These are phyloP conservation scores for Sarocladiaceae sp. DNA, from an alignment of 2,329 filamentous ascomycete genomes.

Conservation along the genomic window DNA sequence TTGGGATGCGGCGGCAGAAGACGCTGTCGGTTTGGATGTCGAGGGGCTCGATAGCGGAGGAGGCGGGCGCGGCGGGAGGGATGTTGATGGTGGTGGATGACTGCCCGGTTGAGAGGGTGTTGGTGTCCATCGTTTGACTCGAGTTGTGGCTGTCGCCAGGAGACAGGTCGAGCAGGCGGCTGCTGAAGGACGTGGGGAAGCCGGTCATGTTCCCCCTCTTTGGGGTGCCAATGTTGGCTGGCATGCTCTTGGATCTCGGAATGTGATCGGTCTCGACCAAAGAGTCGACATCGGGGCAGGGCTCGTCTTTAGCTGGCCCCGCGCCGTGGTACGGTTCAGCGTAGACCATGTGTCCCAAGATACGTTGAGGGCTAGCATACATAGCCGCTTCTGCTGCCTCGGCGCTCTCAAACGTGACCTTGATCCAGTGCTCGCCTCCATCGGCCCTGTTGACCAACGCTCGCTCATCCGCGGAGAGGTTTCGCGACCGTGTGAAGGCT, in stretches of 20 bases:
- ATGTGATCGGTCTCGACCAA: conserved; percentile 24
- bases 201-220: conserved; percentile 21
- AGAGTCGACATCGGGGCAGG: conserved; percentile 48
- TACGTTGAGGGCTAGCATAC: conserved; percentile 63
- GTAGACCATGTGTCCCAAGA: conserved; percentile 64
- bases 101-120: conserved; percentile 39
- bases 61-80: conserved; percentile 10
- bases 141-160: conserved; percentile 42
- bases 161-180: conserved; percentile 32
- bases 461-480: conserved; percentile 66
- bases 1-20: conserved; percentile 59
- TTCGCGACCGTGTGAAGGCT: conserved; percentile 57
- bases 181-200: conserved; percentile 29
- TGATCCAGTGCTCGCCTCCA: conserved; percentile 88
- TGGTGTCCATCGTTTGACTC: conserved; percentile 52
- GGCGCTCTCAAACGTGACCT: conserved; percentile 71
- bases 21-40: conserved; percentile 29
- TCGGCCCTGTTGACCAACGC: conserved; percentile 74
- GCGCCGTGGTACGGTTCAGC: conserved; percentile 64
- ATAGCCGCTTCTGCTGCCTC: conserved; percentile 65
- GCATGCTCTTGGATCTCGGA: conserved; percentile 29
- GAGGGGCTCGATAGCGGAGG: conserved; percentile 19
- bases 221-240: conserved; percentile 21
- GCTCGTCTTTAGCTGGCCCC: conserved; percentile 56
- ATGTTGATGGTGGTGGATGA: conserved; percentile 29